These are phyloP conservation scores for Apophysomyces variabilis DNA, from an alignment of 371 early-diverging fungal species.

Conservation along the genomic window DNA sequence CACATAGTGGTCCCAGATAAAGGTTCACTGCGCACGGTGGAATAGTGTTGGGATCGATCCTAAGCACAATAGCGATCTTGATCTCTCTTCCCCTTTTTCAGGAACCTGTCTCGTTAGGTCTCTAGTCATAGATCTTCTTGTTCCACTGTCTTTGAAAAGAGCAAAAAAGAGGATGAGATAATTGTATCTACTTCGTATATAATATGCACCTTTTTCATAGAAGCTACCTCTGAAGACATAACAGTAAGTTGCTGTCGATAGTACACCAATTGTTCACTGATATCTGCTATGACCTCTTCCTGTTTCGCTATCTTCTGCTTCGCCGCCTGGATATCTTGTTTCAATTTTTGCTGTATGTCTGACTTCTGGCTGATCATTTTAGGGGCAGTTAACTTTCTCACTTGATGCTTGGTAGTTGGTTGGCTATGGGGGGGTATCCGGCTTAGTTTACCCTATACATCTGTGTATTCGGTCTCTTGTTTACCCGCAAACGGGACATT, in stretches of 20 bases:
- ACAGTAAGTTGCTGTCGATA: constrained; percentile 23
- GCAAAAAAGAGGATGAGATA: background rate
- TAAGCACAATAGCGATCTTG: too few relatives aligned
- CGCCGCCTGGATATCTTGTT: background rate
- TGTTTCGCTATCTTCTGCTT: background rate
- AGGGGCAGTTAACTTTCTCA: background rate
- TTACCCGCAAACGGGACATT: constrained; percentile 10
- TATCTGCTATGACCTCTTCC: constrained; percentile 20
- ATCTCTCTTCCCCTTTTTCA: too few relatives aligned
- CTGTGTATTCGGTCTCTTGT: constrained; percentile 18
- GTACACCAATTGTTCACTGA: constrained; percentile 45
- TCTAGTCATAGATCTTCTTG: background rate
- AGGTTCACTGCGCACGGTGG: too few relatives aligned
- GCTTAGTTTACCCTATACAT: background rate
- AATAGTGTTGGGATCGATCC: too few relatives aligned
- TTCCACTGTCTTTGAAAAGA: background rate
- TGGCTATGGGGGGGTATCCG: background rate
- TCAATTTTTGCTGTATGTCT: background rate
- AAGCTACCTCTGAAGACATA: background rate
- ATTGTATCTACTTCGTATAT: background rate
- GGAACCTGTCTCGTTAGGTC: too few relatives aligned
- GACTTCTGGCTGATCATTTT: background rate
- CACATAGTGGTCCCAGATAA: too few relatives aligned
- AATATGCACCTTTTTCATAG: background rate
- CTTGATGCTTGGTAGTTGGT: background rate